Evolutionary conservation across 352 stramenopile species (phyloP).

Genomic region (Globisporangium paroecandrum): DNA sequence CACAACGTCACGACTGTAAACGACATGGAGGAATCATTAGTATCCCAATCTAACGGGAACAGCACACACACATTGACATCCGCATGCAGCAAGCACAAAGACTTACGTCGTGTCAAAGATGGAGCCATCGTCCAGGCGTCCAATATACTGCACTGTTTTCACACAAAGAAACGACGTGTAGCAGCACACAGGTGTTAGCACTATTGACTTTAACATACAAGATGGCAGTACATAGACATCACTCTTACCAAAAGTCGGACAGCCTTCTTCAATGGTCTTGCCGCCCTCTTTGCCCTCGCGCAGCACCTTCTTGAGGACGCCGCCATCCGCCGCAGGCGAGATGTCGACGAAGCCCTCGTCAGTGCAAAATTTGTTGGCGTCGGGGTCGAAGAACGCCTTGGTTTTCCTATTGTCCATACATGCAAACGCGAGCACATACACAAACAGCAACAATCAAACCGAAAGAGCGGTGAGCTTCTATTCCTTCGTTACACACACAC

Average conservation of each 20-base stretch:
- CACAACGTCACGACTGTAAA: slow-evolving; percentile 61
- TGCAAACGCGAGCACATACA: not conserved
- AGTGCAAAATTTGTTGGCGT: slow-evolving; percentile 55
- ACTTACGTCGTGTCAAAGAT: slow-evolving; percentile 86
- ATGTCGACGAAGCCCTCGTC: slow-evolving; percentile 84
- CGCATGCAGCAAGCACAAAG: not conserved
- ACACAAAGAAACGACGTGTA: not conserved
- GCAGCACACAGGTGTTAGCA: not conserved
- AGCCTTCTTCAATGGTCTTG: slow-evolving; percentile 72
- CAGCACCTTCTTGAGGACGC: slow-evolving; percentile 81
- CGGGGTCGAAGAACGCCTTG: slow-evolving; percentile 76
- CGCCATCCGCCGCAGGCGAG: slow-evolving; percentile 62
- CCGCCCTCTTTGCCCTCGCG: slow-evolving; percentile 47
- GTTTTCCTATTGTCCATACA: slow-evolving; percentile 28
- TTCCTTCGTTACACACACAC: not conserved
- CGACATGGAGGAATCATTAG: not conserved
- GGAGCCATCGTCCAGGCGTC: slow-evolving; percentile 70
- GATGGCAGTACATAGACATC: not conserved
- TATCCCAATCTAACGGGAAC: not conserved
- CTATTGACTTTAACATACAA: not conserved
- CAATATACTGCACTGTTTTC: slow-evolving; percentile 76
- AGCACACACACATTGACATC: not conserved
- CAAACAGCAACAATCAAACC: not conserved
- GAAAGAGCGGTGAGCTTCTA: not conserved
- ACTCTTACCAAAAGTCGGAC: slow-evolving; percentile 62